A percentile compares a stretch with the other conserved stretches of the same genome.
These are phyloP conservation scores for Phytophthora multivora DNA, from an alignment of 352 stramenopile genomes.

Conservation along the genomic window DNA sequence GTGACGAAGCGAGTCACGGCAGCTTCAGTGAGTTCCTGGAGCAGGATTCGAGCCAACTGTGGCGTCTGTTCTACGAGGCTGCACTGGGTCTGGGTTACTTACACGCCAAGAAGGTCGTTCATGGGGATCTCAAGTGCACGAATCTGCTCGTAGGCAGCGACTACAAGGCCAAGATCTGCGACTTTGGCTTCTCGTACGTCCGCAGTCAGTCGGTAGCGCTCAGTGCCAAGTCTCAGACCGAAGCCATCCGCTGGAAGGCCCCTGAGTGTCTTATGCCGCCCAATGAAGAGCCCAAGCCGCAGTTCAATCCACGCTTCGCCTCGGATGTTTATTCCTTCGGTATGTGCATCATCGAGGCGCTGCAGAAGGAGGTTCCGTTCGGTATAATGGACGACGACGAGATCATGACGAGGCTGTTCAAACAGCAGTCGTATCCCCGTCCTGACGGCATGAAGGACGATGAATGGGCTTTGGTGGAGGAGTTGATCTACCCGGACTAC, in stretches of 20 bases:
- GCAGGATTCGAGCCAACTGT: slow-evolving; percentile 3
- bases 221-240: background rate
- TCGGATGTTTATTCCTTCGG: slow-evolving; percentile 13
- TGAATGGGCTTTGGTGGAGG: slow-evolving; percentile 17
- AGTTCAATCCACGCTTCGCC: slow-evolving; percentile 4
- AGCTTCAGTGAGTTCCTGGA: slow-evolving; percentile 1
- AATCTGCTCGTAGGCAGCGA: slow-evolving; percentile 1
- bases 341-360: slow-evolving; percentile 12
- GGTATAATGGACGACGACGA: slow-evolving; percentile 1
- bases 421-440: slow-evolving; percentile 12
- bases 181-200: background rate
- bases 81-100: background rate
- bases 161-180: slow-evolving; percentile 1
- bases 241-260: slow-evolving; percentile 5
- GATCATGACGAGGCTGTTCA: slow-evolving; percentile 6
- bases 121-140: slow-evolving; percentile 1
- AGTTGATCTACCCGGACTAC: slow-evolving; percentile 11
- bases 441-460: slow-evolving; percentile 18
- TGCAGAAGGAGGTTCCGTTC: slow-evolving; percentile 4
- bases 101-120: background rate
- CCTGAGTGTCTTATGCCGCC: slow-evolving; percentile 2
- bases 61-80: background rate
- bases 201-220: background rate
- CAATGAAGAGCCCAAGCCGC: background rate
- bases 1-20: slow-evolving; percentile 1